Base-by-base conservation (phyloP, 2,329 filamentous ascomycete species). In the Pleoardoris graminearum region DNA sequence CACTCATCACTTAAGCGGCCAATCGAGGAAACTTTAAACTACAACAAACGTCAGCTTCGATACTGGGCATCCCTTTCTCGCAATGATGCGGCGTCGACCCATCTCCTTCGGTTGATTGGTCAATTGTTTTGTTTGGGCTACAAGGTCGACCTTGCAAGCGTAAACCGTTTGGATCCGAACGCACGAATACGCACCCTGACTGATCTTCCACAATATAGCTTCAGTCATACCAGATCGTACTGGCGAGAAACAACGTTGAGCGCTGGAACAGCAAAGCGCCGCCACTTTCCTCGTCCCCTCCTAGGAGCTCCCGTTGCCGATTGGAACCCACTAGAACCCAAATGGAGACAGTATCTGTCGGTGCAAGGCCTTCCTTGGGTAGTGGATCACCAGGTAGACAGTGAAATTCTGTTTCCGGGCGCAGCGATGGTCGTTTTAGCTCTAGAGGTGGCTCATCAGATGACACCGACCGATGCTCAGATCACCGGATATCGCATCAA, bases 331-430 rank as follows among this genome's bases (percentile, higher is more conserved):
- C 38, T 61, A 1, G 60, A 67, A 16, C 60, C 67, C 0, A 36
- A 43, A 32, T 82, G 79, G 79, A 69, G 79, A 12, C 77, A 77
- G 35, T 63, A 77, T 25, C 65, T 79, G n/a, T 66, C 68, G 17
- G 25, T 45, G 7, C n/a, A 45, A 6, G 21, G 10, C 7, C 12
- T 3, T 22, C 42, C 60, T 5, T 71, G 60, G 67, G 19, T 68
- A 21, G 39, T 38, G 4, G 54, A 68, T 33, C 69, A 72, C 39
- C 46, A 35, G 10, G 52, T 67, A 12, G 41, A 35, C 7, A 54
- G 51, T 10, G 49, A 47, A 0, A 51, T 62, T 6, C 22, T 70
- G 10, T 70, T 56, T 46, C 68, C 66, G 0, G 70, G n/a, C 8
- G 33, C 33, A 17, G 33, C 33, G 8, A 36, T 36, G 33, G 17